Conservation (phyloP, 2,329 filamentous ascomycete species). For the Alternaria angustiovoidea region DNA sequence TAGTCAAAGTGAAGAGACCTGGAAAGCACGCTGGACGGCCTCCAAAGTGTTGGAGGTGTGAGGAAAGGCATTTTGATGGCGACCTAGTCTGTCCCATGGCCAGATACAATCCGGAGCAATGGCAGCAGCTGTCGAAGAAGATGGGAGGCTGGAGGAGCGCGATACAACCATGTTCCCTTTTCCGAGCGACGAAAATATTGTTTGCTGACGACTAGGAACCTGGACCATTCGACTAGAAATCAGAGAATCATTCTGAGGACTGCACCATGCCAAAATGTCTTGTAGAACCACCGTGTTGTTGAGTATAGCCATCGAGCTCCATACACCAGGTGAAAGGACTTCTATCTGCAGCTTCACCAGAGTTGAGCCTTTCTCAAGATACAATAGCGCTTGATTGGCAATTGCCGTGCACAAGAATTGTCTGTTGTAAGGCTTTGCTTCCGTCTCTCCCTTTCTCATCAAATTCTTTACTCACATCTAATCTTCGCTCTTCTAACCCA, state of each 20-base stretch:
- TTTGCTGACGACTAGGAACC: slow-evolving; percentile 13
- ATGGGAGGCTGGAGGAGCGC: background rate
- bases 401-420: no score
- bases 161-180: background rate
- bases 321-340: background rate
- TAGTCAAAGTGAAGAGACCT: background rate
- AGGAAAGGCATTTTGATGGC: slow-evolving; percentile 15
- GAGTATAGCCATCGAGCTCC: background rate
- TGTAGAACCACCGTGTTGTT: no score
- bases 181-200: slow-evolving; percentile 4
- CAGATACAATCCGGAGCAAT: slow-evolving; percentile 1
- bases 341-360: background rate
- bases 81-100: slow-evolving; percentile 20
- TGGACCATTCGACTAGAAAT: no score
- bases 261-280: background rate
- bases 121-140: slow-evolving; percentile 18
- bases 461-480: background rate
- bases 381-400: no score
- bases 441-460: background rate
- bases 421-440: background rate
- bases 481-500: background rate
- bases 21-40: slow-evolving; percentile 1
- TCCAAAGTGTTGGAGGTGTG: slow-evolving; percentile 25
- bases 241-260: background rate
- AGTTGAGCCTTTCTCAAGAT: no score